phyloP scores from a whole-genome alignment of 2,329 filamentous ascomycete species.

The Atkinsonella hypoxylon region DNA sequence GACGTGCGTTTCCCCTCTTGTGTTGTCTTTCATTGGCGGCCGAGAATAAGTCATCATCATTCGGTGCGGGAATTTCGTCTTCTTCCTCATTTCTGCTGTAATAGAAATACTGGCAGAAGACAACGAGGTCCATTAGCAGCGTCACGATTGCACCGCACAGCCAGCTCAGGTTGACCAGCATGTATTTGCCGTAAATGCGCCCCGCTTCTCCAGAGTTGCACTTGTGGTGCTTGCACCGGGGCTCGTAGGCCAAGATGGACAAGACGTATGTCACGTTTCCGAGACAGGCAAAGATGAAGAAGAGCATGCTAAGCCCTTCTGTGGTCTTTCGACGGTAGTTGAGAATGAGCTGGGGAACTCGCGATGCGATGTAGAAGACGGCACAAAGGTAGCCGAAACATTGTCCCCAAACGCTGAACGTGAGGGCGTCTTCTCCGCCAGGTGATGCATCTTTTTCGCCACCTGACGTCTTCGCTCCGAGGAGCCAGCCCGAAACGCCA shows the following conservation, averaged over 20 bases:
- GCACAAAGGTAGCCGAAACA: constrained; percentile 92
- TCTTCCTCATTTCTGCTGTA: constrained; percentile 39
- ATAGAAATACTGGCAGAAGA: constrained; percentile 86
- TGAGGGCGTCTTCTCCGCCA: constrained; percentile 36
- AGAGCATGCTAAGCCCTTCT: constrained; percentile 84
- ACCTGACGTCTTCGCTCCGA: constrained; percentile 33
- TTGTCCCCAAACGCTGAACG: constrained; percentile 70
- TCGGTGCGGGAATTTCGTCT: constrained; percentile 14
- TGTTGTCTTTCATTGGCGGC: constrained; percentile 12
- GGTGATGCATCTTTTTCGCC: constrained; percentile 27
- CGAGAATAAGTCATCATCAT: constrained; percentile 15
- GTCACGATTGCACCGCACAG: constrained; percentile 81
- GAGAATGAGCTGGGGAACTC: constrained; percentile 79
- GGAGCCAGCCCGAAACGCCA: constrained; percentile 76
- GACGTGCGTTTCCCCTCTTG: constrained; percentile 14
- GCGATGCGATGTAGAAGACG: constrained; percentile 74
- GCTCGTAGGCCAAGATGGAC: constrained; percentile 82
- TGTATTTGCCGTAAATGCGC: constrained; percentile 63
- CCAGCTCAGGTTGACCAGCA: constrained; percentile 87
- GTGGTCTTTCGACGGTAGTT: constrained; percentile 90
- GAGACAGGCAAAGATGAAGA: constrained; percentile 92
- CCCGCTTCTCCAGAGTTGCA: constrained; percentile 56
- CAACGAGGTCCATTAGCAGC: constrained; percentile 68
- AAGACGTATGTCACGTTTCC: constrained; percentile 91
- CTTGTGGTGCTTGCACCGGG: constrained; percentile 42